Conservation (phyloP, 73 alveolate species). For the Tetrahymena thermophila region DNA sequence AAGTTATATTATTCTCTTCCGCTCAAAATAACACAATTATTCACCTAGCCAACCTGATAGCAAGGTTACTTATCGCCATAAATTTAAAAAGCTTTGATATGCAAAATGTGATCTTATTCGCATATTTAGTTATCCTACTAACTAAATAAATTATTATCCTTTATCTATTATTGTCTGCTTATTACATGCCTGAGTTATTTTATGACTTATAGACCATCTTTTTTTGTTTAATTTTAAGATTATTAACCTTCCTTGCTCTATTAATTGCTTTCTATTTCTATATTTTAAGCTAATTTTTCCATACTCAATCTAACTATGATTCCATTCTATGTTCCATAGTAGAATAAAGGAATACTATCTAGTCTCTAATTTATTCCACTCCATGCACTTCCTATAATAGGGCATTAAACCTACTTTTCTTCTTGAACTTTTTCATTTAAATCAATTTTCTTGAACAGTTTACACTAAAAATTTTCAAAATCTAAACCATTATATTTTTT, state of each 20-base stretch:
- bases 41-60: not conserved
- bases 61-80: not conserved
- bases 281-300: not conserved
- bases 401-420: not conserved
- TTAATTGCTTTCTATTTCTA: not conserved
- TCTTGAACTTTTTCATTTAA: not conserved
- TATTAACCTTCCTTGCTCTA: not conserved
- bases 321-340: not conserved
- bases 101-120: not conserved
- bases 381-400: not conserved
- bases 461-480: not conserved
- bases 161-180: not conserved
- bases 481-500: not conserved
- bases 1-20: not conserved
- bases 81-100: not conserved
- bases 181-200: not conserved
- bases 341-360: not conserved
- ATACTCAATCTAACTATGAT: not conserved
- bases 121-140: not conserved
- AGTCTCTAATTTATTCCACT: not conserved
- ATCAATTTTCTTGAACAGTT: not conserved
- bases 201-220: not conserved
- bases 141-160: too few species aligned
- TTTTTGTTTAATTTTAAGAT: not conserved
- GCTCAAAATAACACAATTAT: not conserved